Evolutionary conservation across 2,329 filamentous ascomycete genomes (phyloP), one percentile per base, ranked within the genome.

Genomic region (Tolypocladium amazonense): DNA sequence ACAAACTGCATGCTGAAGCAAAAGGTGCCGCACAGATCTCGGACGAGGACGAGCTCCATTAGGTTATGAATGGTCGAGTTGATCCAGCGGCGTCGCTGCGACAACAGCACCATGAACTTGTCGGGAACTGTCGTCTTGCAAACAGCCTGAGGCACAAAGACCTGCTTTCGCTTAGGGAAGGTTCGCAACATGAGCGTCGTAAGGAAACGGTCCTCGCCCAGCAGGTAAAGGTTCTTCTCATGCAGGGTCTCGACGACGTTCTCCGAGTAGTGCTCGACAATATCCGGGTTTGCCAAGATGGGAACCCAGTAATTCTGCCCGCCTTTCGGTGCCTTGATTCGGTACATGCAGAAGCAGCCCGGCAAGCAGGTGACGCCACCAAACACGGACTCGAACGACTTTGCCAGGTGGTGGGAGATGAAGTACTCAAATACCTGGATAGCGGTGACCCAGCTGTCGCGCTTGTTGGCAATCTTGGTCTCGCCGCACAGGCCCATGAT

Each of bases 1-100:
- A 99, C 88, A 72, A 99, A 99, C 76, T 99, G 94, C 94, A 99
- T 99, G 75, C 91, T 96, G 81, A 99, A 99, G 80, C 95, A 99
- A 79, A 99, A 99, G 3, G 94, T 99, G 65, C 94, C 94, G 71
- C 94, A 99, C 20, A 99, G 84, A 78, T 99, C 94, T 64, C 92
- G 86, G 53, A 99, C 95, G 39, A 99, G 84, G 58, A 97, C 87
- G 61, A 99, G 84, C 75, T 99, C 94, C 90, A 99, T 97, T 53
- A 99, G 80, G 72, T 99, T 99, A 80, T 99, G 94, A 56, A 99
- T 89, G 5, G 94, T 99, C 73, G 91, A 96, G 83, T 99, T 99
- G 77, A 99, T 99, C 94, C 94, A 99, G 74, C 94, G 87, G 73
- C 94, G 89, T 69, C 94, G 87, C 75, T 99, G 94, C 35, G 93